Evolutionary conservation across 1,284 basidiomycete genomes (phyloP), one percentile per base, ranked within the genome.

Genomic region (Rhizoctonia solani): DNA sequence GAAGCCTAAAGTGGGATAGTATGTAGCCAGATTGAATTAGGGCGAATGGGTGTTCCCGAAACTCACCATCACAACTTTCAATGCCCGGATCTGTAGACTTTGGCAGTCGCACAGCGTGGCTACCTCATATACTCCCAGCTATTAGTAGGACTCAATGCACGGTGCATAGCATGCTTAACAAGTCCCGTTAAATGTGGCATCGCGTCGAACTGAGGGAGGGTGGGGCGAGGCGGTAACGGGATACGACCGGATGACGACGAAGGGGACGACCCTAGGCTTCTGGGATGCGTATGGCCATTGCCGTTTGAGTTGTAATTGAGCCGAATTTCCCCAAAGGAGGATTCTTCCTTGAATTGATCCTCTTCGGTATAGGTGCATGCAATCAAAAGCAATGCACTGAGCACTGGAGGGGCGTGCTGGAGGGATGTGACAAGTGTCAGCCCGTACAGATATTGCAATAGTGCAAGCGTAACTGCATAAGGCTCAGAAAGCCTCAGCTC

Each of bases 381-480:
- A 14, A 98, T 81, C 66, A 97, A 83, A 66, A 98, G 80, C 19
- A 98, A 81, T 69, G 94, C 90, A 72, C 90, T 90, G 42, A 98
- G 82, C 9, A 98, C 89, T 0, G 92, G 89, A 2, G 93, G 92
- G 3, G 92, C 88, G 72, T 93, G 91, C 76, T 98, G 95, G 46
- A 98, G 81, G 0, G 92, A 90, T 0, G 95, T 98, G 63, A 92
- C 81, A 42, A 98, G 83, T 0, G 89, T 85, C 61, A 88, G 82
- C 1, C 93, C 88, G 79, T 98, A 98, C 70, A 98, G 86, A 78
- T 96, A 98, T 76, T 98, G 93, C 67, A 98, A 78, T 61, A 98
- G 79, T 2, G 95, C 96, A 61, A 93, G 80, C 1, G 92, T 90
- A 70, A 98, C 88, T 0, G 93, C 87, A 72, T 93, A 95, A 0